Evolutionary conservation across 129 eudicot species (phyloP).

Genomic region (Flaveria bidentis): DNA sequence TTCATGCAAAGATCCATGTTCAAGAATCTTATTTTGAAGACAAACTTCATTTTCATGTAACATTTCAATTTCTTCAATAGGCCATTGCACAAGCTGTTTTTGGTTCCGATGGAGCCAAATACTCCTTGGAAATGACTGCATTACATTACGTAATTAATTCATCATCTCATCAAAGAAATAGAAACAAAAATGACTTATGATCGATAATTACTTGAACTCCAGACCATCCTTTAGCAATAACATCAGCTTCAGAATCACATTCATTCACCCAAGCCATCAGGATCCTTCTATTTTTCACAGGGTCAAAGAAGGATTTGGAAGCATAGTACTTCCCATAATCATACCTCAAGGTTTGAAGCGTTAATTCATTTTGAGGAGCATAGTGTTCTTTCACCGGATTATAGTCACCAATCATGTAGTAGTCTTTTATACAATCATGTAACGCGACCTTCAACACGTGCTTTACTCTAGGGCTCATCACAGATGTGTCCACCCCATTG

Average conservation of each 20-base stretch:
- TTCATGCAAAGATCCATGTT: constrained; percentile 31
- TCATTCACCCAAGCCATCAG: constrained; percentile 70
- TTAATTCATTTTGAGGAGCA: constrained; percentile 31
- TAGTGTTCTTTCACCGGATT: constrained; percentile 39
- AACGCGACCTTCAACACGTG: constrained; percentile 62
- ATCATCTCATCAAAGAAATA: background rate
- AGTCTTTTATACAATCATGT: constrained; percentile 34
- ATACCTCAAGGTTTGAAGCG: constrained; percentile 40
- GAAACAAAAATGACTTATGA: background rate
- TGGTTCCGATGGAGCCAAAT: constrained; percentile 33
- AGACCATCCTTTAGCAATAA: constrained; percentile 55
- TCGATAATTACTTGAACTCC: constrained; percentile 55
- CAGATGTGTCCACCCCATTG: constrained; percentile 50
- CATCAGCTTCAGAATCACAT: constrained; percentile 29
- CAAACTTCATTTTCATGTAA: constrained; percentile 25
- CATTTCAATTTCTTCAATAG: constrained; percentile 38
- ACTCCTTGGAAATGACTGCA: constrained; percentile 41
- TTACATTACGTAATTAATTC: background rate
- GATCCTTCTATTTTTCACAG: constrained; percentile 53
- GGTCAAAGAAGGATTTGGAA: constrained; percentile 66
- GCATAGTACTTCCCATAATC: constrained; percentile 77
- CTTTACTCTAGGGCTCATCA: constrained; percentile 29
- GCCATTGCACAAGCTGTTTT: constrained; percentile 44
- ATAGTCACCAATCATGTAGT: constrained; percentile 56
- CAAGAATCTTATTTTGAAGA: constrained; percentile 21